Evolutionary conservation across 257 asterid genomes (phyloP), one percentile per base, ranked within the genome.

Genomic region (Penstemon eatonii): DNA sequence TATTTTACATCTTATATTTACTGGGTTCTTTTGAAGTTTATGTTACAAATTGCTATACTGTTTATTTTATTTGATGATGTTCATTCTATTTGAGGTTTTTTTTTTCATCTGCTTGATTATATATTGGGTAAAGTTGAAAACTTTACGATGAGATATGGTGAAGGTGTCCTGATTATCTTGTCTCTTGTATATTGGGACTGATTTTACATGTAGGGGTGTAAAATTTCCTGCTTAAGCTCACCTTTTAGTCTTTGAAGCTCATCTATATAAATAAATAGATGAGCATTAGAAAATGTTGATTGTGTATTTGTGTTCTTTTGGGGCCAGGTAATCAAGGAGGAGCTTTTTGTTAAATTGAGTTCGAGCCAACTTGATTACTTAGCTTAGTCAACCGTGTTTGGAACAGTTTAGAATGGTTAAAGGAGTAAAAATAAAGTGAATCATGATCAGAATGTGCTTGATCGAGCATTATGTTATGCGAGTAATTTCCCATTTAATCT

Each of bases 341-440:
- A 44, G 60, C 5, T 63, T 56, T 36, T 54, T 71, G 39, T 6
- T 6, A 36, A 56, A 36, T 8, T 7, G n/a, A 13, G 7, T 46
- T 47, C 39, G 43, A 42, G 9, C 38, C 19, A 25, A 5, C 51
- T 50, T 51, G 51, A 65, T 65, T 55, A 10, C 25, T 40, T 11
- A 45, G 70, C 45, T 25, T 47, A 47, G 52, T 6, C 42, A 43
- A 47, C 57, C 55, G 60, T 66, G 18, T 74, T 70, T 67, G 69
- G 67, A 66, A 44, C 19, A 65, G 57, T 12, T 50, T 46, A 67
- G 45, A 36, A 4, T 54, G 19, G 53, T 6, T 12, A 6, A 10
- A 6, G 7, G 49, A 25, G 15, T 7, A 57, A 56, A 53, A 25
- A 11, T 7, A 57, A 56, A 53, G 36, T 13, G 19, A 13, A 37